Conservation (phyloP, 495 filamentous ascomycete genomes). For the Penicillium lagena region DNA sequence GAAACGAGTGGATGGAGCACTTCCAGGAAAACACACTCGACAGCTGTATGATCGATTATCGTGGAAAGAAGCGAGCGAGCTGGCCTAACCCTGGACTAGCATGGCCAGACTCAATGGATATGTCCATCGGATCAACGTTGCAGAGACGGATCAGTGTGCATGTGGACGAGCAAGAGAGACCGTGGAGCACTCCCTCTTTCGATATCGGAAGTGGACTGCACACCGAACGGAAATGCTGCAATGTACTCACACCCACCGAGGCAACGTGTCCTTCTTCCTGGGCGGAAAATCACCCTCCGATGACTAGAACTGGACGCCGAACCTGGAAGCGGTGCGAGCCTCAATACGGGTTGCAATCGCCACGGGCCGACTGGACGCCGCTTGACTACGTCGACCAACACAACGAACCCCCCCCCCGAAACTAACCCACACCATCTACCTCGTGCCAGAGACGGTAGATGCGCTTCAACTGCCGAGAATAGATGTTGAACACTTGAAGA, state of each 20-base stretch:
- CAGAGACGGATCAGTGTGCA: constrained; percentile 12
- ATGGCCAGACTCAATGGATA: constrained; percentile 24
- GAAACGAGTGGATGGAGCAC: constrained; percentile 21
- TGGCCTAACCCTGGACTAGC: constrained; percentile 22
- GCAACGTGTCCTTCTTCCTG: constrained; percentile 27
- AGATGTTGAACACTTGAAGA: constrained; percentile 18
- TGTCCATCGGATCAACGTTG: constrained; percentile 20
- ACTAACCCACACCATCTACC: too few relatives aligned
- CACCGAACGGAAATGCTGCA: constrained; percentile 25
- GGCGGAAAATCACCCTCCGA: constrained; percentile 22
- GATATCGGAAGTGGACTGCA: constrained; percentile 22
- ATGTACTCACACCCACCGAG: constrained; percentile 22
- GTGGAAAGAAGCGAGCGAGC: constrained; percentile 19
- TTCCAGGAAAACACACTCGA: constrained; percentile 22
- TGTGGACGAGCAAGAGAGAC: constrained; percentile 30
- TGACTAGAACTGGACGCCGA: constrained; percentile 23
- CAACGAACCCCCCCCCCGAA: constrained; percentile 4
- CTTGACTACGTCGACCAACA: constrained; percentile 11
- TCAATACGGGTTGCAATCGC: constrained; percentile 29
- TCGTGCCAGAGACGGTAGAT: constrained; percentile 13
- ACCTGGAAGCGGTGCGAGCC: too few relatives aligned
- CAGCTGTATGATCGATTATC: constrained; percentile 22
- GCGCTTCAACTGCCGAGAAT: constrained; percentile 16
- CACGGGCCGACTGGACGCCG: constrained; percentile 26
- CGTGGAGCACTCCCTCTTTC: constrained; percentile 26